Conservation (phyloP, 176 grass and related monocot species). For the Echinochloa phyllopogon region DNA sequence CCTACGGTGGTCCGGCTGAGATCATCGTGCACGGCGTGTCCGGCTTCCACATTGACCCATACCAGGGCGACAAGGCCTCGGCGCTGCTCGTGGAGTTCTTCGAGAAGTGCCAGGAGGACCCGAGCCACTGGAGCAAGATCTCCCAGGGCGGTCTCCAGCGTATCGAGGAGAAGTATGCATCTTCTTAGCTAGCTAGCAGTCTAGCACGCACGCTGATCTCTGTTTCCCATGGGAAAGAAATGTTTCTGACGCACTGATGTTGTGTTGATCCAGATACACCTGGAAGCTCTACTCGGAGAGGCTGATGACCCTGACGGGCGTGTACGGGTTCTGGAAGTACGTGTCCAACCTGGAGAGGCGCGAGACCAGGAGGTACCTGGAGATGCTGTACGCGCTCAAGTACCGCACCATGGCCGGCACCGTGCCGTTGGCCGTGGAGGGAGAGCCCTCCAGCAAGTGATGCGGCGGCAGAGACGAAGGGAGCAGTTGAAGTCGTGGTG, state of each 20-base stretch:
- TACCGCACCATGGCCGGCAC: slow-evolving; percentile 92
- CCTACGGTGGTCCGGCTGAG: slow-evolving; percentile 87
- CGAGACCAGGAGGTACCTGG: slow-evolving; percentile 92
- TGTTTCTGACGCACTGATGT: neutral
- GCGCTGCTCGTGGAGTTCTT: slow-evolving; percentile 91
- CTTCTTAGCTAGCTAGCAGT: neutral
- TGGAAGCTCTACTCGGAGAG: slow-evolving; percentile 99
- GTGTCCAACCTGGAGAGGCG: slow-evolving; percentile 98
- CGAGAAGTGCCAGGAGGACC: slow-evolving; percentile 71
- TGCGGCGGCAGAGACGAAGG: neutral
- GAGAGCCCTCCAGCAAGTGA: slow-evolving; percentile 61
- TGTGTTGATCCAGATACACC: slow-evolving; percentile 67
- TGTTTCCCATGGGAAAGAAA: neutral
- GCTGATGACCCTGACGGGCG: slow-evolving; percentile 94
- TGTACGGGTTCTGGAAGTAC: slow-evolving; percentile 99
- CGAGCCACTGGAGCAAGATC: slow-evolving; percentile 79
- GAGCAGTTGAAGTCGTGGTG: slow-evolving; percentile 29
- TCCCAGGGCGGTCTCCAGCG: slow-evolving; percentile 78
- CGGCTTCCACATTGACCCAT: slow-evolving; percentile 97
- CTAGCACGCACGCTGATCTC: neutral
- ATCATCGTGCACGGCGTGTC: slow-evolving; percentile 94
- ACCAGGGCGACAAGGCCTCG: slow-evolving; percentile 92
- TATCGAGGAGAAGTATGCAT: slow-evolving; percentile 94
- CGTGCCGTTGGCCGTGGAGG: slow-evolving; percentile 84
- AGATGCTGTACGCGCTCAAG: slow-evolving; percentile 99